Conservation (phyloP, 192 early-diverging fungal genomes). For the Coemansia reversa region DNA sequence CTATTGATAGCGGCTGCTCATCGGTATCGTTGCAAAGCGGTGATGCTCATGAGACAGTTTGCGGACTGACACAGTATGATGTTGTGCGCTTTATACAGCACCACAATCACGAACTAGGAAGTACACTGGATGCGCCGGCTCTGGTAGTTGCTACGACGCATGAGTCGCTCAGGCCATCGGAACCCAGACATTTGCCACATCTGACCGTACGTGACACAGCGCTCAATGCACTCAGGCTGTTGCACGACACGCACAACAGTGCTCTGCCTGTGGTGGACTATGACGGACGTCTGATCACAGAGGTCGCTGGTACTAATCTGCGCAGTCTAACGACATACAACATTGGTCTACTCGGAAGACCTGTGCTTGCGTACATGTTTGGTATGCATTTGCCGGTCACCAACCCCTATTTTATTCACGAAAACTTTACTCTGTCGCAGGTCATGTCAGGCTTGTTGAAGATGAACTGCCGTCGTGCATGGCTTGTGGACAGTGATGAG, state of each 20-base stretch:
- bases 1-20: slow-evolving; percentile 36
- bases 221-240: slow-evolving; percentile 24
- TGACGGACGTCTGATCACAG: slow-evolving; percentile 42
- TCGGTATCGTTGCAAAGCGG: not conserved
- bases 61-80: slow-evolving; percentile 53
- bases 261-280: slow-evolving; percentile 49
- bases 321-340: slow-evolving; percentile 26
- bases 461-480: slow-evolving; percentile 49
- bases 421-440: slow-evolving; percentile 46
- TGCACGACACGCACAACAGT: slow-evolving; percentile 37
- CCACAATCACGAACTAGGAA: slow-evolving; percentile 49
- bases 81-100: slow-evolving; percentile 53
- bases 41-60: slow-evolving; percentile 5
- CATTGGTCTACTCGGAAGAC: slow-evolving; percentile 41
- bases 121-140: slow-evolving; percentile 9
- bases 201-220: slow-evolving; percentile 45
- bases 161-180: slow-evolving; percentile 16
- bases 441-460: slow-evolving; percentile 47
- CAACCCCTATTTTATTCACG: slow-evolving; percentile 40
- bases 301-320: slow-evolving; percentile 37
- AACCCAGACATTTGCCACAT: slow-evolving; percentile 15
- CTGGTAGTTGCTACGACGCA: not conserved
- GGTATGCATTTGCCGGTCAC: slow-evolving; percentile 19
- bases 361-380: slow-evolving; percentile 51
- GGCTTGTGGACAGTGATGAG: slow-evolving; percentile 41